phyloP scores from a whole-genome alignment of 805 yeast genomes.

The Cyberlindnera euphorbiae region DNA sequence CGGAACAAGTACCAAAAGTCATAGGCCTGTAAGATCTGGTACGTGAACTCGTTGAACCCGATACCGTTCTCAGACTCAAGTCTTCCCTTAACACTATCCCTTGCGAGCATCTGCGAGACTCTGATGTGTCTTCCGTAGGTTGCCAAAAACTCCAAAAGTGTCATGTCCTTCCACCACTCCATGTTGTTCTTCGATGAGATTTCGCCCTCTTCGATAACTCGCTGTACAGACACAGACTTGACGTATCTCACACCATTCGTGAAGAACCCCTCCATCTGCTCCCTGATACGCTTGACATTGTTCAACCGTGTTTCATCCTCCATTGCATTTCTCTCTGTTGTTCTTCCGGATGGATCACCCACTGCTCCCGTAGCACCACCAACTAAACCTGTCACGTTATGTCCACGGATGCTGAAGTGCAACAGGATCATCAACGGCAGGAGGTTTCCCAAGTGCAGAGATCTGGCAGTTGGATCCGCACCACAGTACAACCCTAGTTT shows the following conservation, averaged over 20 bases:
- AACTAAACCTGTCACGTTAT: constrained; percentile 73
- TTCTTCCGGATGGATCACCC: constrained; percentile 95
- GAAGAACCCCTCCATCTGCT: constrained; percentile 61
- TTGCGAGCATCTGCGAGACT: constrained; percentile 78
- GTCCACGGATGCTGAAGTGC: constrained; percentile 84
- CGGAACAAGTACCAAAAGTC: constrained; percentile 82
- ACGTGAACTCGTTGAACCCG: constrained; percentile 92
- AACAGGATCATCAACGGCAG: constrained; percentile 80
- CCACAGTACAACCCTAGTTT: constrained; percentile 77
- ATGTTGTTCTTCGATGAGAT: constrained; percentile 56
- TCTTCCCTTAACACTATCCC: constrained; percentile 82
- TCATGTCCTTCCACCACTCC: constrained; percentile 81
- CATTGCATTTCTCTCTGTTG: constrained; percentile 65
- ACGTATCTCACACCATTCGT: constrained; percentile 61
- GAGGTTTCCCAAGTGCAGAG: constrained; percentile 87
- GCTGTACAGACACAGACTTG: constrained; percentile 24
- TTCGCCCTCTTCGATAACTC: constrained; percentile 35
- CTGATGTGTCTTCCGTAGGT: constrained; percentile 74
- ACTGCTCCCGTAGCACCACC: constrained; percentile 96
- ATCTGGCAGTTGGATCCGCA: constrained; percentile 91
- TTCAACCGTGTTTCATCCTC: constrained; percentile 43
- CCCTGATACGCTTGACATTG: constrained; percentile 56
- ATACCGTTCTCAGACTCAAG: constrained; percentile 66
- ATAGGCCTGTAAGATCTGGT: constrained; percentile 88
- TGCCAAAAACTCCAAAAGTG: constrained; percentile 73